These are phyloP conservation scores for Phaseolus coccineus DNA, from an alignment of 331 rosid genomes.

Conservation along the genomic window DNA sequence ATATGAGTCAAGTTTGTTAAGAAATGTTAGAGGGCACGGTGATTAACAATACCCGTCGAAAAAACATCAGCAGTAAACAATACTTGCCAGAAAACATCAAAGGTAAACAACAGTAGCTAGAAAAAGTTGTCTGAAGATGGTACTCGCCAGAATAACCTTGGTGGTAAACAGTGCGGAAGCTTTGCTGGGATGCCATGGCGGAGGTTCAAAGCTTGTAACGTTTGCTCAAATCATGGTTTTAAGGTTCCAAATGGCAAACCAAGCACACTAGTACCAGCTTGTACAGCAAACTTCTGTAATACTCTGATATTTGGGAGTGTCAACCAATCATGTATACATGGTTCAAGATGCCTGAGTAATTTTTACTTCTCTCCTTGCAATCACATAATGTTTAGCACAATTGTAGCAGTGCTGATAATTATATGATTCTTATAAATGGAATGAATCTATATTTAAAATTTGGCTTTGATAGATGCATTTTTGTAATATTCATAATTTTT, in stretches of 20 bases:
- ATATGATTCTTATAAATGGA: slow-evolving; percentile 30
- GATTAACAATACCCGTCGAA: too few species aligned
- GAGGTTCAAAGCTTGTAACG: too few species aligned
- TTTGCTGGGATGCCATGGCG: too few species aligned
- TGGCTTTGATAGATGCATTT: background rate
- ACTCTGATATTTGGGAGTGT: slow-evolving; percentile 19
- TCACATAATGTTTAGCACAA: background rate
- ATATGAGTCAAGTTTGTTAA: too few species aligned
- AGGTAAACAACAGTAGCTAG: too few species aligned
- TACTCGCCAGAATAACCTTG: too few species aligned
- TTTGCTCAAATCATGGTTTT: background rate
- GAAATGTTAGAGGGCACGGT: too few species aligned
- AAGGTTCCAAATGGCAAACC: background rate
- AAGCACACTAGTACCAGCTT: slow-evolving; percentile 8
- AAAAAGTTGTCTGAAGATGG: too few species aligned
- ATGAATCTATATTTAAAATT: background rate
- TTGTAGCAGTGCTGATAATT: background rate
- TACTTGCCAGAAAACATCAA: too few species aligned
- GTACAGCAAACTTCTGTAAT: slow-evolving; percentile 8
- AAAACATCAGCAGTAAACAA: too few species aligned
- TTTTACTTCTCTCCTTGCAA: slow-evolving; percentile 12
- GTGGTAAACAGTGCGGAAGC: too few species aligned
- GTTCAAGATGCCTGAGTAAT: slow-evolving; percentile 9
- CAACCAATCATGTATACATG: background rate
- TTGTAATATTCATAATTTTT: slow-evolving; percentile 2